Base-by-base conservation (phyloP, 768 basidiomycete genomes). In the Nidularia sp. region DNA sequence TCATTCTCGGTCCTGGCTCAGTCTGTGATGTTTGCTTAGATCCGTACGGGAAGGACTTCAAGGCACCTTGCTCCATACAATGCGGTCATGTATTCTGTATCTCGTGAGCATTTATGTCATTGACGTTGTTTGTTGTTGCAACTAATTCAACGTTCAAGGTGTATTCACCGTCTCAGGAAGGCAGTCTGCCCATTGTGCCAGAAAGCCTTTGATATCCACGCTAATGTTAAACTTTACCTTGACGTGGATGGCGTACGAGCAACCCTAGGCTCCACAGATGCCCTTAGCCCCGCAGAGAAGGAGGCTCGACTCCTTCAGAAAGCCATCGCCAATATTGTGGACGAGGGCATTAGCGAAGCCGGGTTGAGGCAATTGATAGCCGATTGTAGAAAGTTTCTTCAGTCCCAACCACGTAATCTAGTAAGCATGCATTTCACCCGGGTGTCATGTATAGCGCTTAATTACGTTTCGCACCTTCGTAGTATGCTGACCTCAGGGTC, bases 11-110 rank as follows among this genome's bases (percentile, higher is more conserved):
- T 60, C 62, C 79, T 54, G 77, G 77, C 60, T 88, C 88, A 60
- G 72, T 74, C 47, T 90, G 88, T 76, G 88, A 90, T 69, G 78
- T 90, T 61, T 90, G 88, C 69, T 75, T 85, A 58, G 87, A 90
- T 58, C 66, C 69, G 33, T 89, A 85, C 63, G 73, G 73, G 47
- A 64, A 64, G 49, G 79, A 78, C 47, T 57, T 57, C 45, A 83
- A 80, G 62, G 73, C 77, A 6, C 86, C 87, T 48, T 80, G 84
- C 60, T 77, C 81, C 47, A 85, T 89, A 59, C 54, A 74, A 46
- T 90, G 88, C 55, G 88, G 88, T 13, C 87, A 90, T 63, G 79
- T 83, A 51, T 88, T 88, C 67, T 90, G 85, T 59, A 67, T 69
- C 55, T 66, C 63, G 72, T 74, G 50, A 51, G 76, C 71, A 5